Percentiles rank a stretch among this genome's conserved stretches.
Evolutionary conservation across 768 basidiomycete genomes (phyloP).

Genomic region (Exsudoporus frostii): DNA sequence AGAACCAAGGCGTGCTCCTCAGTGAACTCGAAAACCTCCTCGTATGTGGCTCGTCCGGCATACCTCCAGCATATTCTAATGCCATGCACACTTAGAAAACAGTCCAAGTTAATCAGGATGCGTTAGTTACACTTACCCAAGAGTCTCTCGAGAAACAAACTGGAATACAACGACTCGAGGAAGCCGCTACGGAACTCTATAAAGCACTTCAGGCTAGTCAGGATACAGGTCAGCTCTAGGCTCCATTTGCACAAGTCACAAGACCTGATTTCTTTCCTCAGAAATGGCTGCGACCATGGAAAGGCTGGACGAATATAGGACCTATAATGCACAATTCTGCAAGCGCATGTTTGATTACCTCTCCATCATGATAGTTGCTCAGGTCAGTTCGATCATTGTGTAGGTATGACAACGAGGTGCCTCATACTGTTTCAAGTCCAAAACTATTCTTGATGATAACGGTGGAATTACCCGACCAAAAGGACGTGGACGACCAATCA

Average conservation of each 20-base stretch:
- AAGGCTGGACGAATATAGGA: slow-evolving; percentile 84
- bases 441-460: slow-evolving; percentile 61
- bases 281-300: slow-evolving; percentile 99
- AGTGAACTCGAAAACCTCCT: slow-evolving; percentile 85
- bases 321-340: slow-evolving; percentile 89
- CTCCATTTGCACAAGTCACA: background rate
- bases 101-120: slow-evolving; percentile 83
- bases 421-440: slow-evolving; percentile 45
- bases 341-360: slow-evolving; percentile 88
- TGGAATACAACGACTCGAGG: slow-evolving; percentile 77
- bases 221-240: slow-evolving; percentile 75
- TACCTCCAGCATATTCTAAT: background rate
- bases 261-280: slow-evolving; percentile 23
- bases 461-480: slow-evolving; percentile 50
- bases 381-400: slow-evolving; percentile 47
- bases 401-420: background rate
- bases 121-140: slow-evolving; percentile 75
- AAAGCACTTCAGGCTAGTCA: slow-evolving; percentile 88
- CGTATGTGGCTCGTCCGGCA: slow-evolving; percentile 39
- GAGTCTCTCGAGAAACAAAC: slow-evolving; percentile 80
- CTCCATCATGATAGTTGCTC: slow-evolving; percentile 87
- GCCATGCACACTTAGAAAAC: slow-evolving; percentile 60
- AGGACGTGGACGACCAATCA: slow-evolving; percentile 43
- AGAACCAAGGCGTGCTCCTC: slow-evolving; percentile 86
- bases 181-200: slow-evolving; percentile 85